Evolutionary conservation across 2,329 filamentous ascomycete genomes (phyloP), one percentile per base, ranked within the genome.

Genomic region (Claviceps digitariae): DNA sequence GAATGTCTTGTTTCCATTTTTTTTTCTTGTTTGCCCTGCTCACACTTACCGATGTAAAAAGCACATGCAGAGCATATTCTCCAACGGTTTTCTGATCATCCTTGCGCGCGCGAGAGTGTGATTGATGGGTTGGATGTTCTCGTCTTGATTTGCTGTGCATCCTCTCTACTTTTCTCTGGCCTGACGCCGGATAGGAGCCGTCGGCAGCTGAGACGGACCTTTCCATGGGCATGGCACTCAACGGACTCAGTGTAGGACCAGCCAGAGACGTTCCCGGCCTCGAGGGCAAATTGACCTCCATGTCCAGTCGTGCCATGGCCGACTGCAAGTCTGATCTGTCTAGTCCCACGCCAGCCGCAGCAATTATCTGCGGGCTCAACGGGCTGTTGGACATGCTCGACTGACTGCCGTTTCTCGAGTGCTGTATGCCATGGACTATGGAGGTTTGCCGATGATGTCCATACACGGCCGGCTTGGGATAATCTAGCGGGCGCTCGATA

Each of bases 371-470:
- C 52, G 90, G 88, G 68, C 88, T 95, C 62, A 96, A 75, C 55
- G 91, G 91, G 67, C 87, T 95, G 29, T 85, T 84, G 38, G 85
- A 81, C 54, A 86, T 82, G 66, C 87, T 90, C 58, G 83, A 82
- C 63, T 86, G 82, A 71, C 90, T 96, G 61, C 90, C 86, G 77
- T 94, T 95, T 70, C 91, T 77, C 62, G 81, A 81, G 79, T 98
- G 93, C 67, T 95, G 90, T 60, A 95, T 84, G 63, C 93, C 91
- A 81, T 97, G 88, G 54, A 97, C 90, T 61, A 97, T 96, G 49
- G 91, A 97, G 0, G 91, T 95, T 72, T 98, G 90, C 53, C 93
- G 84, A 70, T 97, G 90, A 68, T 98, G 90, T 55, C 87, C 88
- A 74, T 97, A 83, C 25, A 73, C 63, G 36, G 71, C 71, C 45